phyloP scores from a whole-genome alignment of 1,284 basidiomycete genomes.

The Ceratobasidium sp. region DNA sequence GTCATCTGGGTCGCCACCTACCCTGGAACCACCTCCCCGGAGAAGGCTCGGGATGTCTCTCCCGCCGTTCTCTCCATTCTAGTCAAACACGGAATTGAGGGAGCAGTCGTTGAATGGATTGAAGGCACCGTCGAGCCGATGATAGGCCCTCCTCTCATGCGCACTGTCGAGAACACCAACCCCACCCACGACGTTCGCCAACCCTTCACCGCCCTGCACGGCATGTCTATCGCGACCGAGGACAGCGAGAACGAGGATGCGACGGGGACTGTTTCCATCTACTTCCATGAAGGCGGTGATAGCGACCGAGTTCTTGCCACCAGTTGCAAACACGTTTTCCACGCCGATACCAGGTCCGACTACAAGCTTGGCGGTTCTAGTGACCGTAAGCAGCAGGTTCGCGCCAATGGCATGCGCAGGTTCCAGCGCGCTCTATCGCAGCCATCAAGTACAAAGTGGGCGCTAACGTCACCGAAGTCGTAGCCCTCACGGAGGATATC shows the following conservation, averaged over 20 bases:
- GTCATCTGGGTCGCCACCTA: slow-evolving; percentile 52
- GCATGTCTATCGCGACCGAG: slow-evolving; percentile 39
- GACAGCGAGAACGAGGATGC: slow-evolving; percentile 37
- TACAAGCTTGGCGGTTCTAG: slow-evolving; percentile 33
- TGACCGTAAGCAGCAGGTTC: slow-evolving; percentile 28
- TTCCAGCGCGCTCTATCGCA: slow-evolving; percentile 39
- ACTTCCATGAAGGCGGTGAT: slow-evolving; percentile 46
- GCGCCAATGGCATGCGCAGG: slow-evolving; percentile 27
- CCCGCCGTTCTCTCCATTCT: slow-evolving; percentile 52
- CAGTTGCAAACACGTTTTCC: slow-evolving; percentile 36
- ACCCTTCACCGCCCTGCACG: slow-evolving; percentile 37
- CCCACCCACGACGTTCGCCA: slow-evolving; percentile 30
- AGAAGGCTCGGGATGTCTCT: slow-evolving; percentile 51
- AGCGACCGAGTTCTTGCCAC: slow-evolving; percentile 33
- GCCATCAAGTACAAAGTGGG: no score
- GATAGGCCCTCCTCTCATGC: slow-evolving; percentile 38
- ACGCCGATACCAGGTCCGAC: slow-evolving; percentile 21
- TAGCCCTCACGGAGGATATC: slow-evolving; percentile 20
- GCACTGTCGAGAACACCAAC: slow-evolving; percentile 23
- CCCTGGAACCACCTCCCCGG: slow-evolving; percentile 51
- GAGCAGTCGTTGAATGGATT: slow-evolving; percentile 52
- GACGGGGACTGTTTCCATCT: slow-evolving; percentile 41
- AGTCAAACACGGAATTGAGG: slow-evolving; percentile 37
- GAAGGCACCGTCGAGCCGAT: slow-evolving; percentile 6
- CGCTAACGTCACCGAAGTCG: slow-evolving; percentile 29